Base-by-base conservation (phyloP, 202 grass and related monocot genomes). In the Schoenoplectus triqueter region DNA sequence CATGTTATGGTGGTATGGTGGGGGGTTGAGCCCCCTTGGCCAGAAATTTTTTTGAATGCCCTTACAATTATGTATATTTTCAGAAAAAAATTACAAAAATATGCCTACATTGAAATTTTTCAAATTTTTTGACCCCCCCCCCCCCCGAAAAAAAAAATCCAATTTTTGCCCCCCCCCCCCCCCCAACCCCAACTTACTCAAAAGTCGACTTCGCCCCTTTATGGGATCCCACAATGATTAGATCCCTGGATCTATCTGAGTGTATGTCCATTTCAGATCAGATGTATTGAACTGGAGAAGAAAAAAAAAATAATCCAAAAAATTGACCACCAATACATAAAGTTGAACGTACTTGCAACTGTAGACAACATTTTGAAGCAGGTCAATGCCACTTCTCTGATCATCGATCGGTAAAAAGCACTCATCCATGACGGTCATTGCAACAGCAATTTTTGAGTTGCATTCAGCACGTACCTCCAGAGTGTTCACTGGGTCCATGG, bases 351-450 rank as follows among this genome's bases (percentile, higher is more conserved):
- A 99, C 96, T 90, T 92, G 80, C 96, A 94, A 82, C 90, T 92
- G 82, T 95, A 96, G 44, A 99, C 79, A 67, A 92, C 93, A 90
- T 99, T 99, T 81, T 55, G 93, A 82, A 99, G 92, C 79, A 99
- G 86, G 64, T 94, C 90, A 88, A 99, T 94, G 55, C 96, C 93
- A 88, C 93, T 96, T 90, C 96, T 91, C 84, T 96, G 87, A 87
- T 99, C 96, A 88, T 94, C 45, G 70, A 99, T 92, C 0, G 96
- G 96, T 84, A 86, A 80, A 91, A 99, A 99, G 80, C 96, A 99
- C 80, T 99, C 96, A 56, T 99, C 87, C 91, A 96, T 92, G 86
- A 99, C 85, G 11, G 90, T 89, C 84, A 99, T 87, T 7, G 96
- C 91, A 87, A 99, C 87, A 50, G 88, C 93, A 90, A 92, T 88